Conservation (phyloP, 2,329 filamentous ascomycete species). For the Aspergillus hiratsukae region DNA sequence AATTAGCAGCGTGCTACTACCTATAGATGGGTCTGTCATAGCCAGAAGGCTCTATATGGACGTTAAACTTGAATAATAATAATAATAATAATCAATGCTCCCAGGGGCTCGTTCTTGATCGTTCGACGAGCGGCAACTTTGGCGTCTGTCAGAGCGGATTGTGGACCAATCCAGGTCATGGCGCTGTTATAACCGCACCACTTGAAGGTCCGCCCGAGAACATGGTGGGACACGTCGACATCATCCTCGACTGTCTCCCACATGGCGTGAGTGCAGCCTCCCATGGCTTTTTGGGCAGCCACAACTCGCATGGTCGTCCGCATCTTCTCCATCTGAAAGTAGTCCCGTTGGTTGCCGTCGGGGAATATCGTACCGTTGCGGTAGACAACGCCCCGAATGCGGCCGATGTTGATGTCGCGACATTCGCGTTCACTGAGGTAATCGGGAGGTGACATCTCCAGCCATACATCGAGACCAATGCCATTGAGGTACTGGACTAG, state of each 20-base stretch:
- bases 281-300: slow-evolving; percentile 13
- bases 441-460: slow-evolving; percentile 30
- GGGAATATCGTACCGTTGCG: slow-evolving; percentile 29
- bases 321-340: slow-evolving; percentile 34
- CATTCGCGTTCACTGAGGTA: slow-evolving; percentile 24
- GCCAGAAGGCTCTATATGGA: too few species aligned
- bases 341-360: slow-evolving; percentile 29
- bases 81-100: slow-evolving; percentile 37
- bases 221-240: slow-evolving; percentile 26
- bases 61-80: too few species aligned
- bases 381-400: slow-evolving; percentile 25
- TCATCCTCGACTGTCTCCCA: slow-evolving; percentile 36
- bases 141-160: slow-evolving; percentile 26
- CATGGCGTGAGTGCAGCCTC: slow-evolving; percentile 10
- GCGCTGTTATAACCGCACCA: slow-evolving; percentile 38
- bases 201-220: slow-evolving; percentile 31
- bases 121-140: slow-evolving; percentile 12
- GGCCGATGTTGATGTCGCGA: slow-evolving; percentile 17
- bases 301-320: slow-evolving; percentile 12
- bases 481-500: slow-evolving; percentile 25
- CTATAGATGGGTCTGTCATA: too few species aligned
- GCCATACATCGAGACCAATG: slow-evolving; percentile 33
- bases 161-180: slow-evolving; percentile 32
- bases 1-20: too few species aligned
- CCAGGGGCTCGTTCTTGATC: slow-evolving; percentile 26